A percentile compares a stretch with the other conserved stretches of the same genome.
Conservation (phyloP, 495 filamentous ascomycete species). For the Penicillium lividum region DNA sequence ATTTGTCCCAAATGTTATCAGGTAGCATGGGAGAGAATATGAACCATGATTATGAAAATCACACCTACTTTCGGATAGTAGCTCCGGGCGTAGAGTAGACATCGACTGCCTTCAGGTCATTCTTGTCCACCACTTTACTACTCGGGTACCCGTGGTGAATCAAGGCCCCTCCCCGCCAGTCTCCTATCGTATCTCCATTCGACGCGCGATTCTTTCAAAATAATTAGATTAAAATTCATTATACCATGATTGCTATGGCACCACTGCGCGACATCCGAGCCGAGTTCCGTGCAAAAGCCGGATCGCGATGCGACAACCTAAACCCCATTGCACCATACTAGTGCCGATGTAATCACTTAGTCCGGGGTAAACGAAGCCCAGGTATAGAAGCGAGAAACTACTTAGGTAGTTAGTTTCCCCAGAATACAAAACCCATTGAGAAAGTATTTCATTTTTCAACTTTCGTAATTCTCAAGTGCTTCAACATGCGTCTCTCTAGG, state of each 20-base stretch:
- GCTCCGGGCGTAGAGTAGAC: background rate
- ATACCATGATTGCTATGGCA: no score
- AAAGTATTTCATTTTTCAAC: background rate
- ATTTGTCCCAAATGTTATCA: background rate
- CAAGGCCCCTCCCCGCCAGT: no score
- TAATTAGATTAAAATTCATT: no score
- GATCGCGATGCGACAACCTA: slow-evolving; percentile 8
- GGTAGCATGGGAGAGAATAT: background rate
- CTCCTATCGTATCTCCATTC: no score
- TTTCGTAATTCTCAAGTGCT: background rate
- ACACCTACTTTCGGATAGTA: background rate
- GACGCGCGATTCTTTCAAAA: no score
- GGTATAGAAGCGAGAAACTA: background rate
- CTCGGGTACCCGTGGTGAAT: no score
- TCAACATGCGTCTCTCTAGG: background rate
- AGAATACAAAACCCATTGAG: background rate
- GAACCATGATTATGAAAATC: background rate
- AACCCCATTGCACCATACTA: background rate
- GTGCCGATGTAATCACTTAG: background rate
- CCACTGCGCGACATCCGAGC: background rate
- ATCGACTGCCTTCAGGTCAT: no score
- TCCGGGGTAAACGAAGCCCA: background rate
- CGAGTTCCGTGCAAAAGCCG: slow-evolving; percentile 4
- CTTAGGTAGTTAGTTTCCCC: no score
- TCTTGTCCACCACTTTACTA: no score